Evolutionary conservation across 169 alveolate species (phyloP).

Genomic region (Fabrea salina): DNA sequence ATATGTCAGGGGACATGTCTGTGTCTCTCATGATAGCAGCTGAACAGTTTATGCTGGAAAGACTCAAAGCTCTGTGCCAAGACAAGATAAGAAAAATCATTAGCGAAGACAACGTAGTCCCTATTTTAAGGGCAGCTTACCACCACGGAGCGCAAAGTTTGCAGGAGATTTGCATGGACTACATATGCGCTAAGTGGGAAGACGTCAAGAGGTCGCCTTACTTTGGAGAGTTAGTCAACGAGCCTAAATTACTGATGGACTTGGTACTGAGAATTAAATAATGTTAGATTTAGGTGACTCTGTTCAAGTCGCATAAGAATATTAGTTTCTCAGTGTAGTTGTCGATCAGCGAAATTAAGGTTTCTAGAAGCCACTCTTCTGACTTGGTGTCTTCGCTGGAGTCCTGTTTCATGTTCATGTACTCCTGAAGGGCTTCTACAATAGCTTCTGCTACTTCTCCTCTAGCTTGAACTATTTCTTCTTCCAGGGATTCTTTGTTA

Average conservation of each 20-base stretch:
- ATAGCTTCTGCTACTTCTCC: no score
- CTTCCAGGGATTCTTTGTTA: no score
- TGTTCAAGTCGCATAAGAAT: no score
- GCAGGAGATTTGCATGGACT: slow-evolving; percentile 54
- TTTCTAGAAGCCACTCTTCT: no score
- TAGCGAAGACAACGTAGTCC: slow-evolving; percentile 46
- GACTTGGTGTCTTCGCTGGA: no score
- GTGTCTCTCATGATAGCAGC: slow-evolving; percentile 72
- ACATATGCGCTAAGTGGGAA: slow-evolving; percentile 17
- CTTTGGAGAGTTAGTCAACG: slow-evolving; percentile 30
- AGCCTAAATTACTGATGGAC: slow-evolving; percentile 42
- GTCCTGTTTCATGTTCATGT: no score
- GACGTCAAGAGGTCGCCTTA: slow-evolving; percentile 21
- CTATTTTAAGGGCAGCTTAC: slow-evolving; percentile 47
- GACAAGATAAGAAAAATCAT: slow-evolving; percentile 45
- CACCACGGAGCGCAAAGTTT: slow-evolving; percentile 30
- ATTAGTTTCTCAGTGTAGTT: no score
- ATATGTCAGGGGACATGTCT: slow-evolving; percentile 35
- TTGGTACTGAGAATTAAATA: slow-evolving; percentile 28
- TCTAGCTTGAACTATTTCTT: no score
- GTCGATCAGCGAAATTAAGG: no score
- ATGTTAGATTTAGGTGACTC: neutral
- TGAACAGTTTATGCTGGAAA: slow-evolving; percentile 61
- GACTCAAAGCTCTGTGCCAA: slow-evolving; percentile 69
- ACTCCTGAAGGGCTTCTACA: no score